Base-by-base conservation (phyloP, 192 early-diverging fungal genomes). In the Martensiomyces pterosporus region DNA sequence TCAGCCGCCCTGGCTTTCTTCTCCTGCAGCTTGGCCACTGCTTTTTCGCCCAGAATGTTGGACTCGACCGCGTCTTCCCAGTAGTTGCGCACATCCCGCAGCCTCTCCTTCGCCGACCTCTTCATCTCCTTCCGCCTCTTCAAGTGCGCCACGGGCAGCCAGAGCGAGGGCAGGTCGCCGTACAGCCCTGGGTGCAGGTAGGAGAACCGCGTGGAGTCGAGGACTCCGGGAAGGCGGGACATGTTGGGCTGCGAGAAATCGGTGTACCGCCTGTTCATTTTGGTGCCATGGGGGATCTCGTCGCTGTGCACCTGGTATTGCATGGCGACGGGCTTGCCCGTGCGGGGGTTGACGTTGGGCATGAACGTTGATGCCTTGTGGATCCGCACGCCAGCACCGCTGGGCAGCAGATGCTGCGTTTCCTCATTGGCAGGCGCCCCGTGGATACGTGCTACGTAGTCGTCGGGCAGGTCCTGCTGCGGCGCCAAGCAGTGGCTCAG, bases 231-330 rank as follows among this genome's bases (percentile, higher is more conserved):
- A n/a, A 66, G 19, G 10, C 50, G 56, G 14, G 69, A 57, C 39
- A 51, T 52, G 38, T 64, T 64, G 22, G 62, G 52, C 18, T 73
- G 69, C 26, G 62, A 32, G 27, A 73, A 73, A 32, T 73, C 63
- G 0, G 69, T 73, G 29, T 45, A 42, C 15, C 52, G 45, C 24
- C 62, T 38, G 38, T 66, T 61, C 49, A 56, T 65, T 32, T 40
- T 52, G 0, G 55, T 65, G 24, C 69, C 69, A 37, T 52, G 40
- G 5, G 69, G 69, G 2, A 66, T 25, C 37, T 73, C 69, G 19
- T 39, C 46, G 41, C 46, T 54, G 5, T 34, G 35, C 23, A 26
- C 37, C 48, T 73, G 69, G 43, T 58, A 70, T 29, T 59, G 60
- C 67, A 64, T 63, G 10, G 60, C 49, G 7, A 43, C 46, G 0